These are phyloP conservation scores for Bacidia gigantensis DNA, from an alignment of 495 filamentous ascomycete genomes.

Conservation along the genomic window DNA sequence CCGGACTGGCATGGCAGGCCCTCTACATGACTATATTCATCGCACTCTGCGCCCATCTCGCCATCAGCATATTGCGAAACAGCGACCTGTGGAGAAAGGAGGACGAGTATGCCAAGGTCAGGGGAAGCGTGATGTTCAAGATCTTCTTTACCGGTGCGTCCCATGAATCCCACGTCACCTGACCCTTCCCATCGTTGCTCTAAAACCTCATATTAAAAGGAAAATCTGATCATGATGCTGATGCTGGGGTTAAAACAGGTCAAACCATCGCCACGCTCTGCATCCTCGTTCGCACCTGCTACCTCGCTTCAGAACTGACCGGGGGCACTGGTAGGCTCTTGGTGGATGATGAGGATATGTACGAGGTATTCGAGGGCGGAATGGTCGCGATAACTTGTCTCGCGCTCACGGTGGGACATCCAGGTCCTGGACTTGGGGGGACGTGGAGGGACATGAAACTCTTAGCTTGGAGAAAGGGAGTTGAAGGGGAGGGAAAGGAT, in stretches of 20 bases:
- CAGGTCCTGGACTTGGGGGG: slow-evolving; percentile 8
- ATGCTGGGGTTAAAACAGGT: not conserved
- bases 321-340: slow-evolving; percentile 24
- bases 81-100: too few species aligned
- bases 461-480: too few species aligned
- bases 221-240: not conserved
- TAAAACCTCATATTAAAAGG: slow-evolving; percentile 28
- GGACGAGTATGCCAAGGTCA: not conserved
- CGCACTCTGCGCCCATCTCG: slow-evolving; percentile 34
- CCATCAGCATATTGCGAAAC: slow-evolving; percentile 23
- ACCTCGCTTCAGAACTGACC: slow-evolving; percentile 25
- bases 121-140: not conserved
- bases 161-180: too few species aligned
- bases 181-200: too few species aligned
- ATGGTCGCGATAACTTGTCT: slow-evolving; percentile 23
- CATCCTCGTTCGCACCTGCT: slow-evolving; percentile 25
- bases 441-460: slow-evolving; percentile 3
- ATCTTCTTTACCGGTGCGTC: not conserved
- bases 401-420: slow-evolving; percentile 19
- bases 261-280: slow-evolving; percentile 13
- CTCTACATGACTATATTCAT: slow-evolving; percentile 37
- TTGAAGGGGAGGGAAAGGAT: too few species aligned
- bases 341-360: slow-evolving; percentile 21
- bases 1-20: slow-evolving; percentile 45
- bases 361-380: slow-evolving; percentile 24